These are phyloP conservation scores for Xylariales sp. DNA, from an alignment of 2,329 filamentous ascomycete species.

Conservation along the genomic window DNA sequence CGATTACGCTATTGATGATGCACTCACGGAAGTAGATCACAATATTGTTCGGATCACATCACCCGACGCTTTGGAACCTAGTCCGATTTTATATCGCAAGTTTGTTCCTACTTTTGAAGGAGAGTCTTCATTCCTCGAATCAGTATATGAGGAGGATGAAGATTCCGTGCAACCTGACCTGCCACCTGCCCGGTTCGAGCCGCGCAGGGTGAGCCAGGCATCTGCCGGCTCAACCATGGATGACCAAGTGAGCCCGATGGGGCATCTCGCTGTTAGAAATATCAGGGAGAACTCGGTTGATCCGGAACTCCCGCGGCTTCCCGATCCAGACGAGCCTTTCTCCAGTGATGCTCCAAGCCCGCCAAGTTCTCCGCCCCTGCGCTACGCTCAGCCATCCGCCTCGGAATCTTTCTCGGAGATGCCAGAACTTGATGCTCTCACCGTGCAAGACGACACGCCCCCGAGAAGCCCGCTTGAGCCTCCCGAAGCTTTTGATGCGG, in stretches of 20 bases:
- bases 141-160: conserved; percentile 24
- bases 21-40: conserved; percentile 19
- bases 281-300: conserved; percentile 38
- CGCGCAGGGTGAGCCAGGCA: conserved; percentile 17
- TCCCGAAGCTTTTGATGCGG: conserved; percentile 42
- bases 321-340: conserved; percentile 23
- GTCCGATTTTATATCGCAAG: conserved; percentile 9
- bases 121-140: conserved; percentile 24
- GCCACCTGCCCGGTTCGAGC: conserved; percentile 18
- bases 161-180: conserved; percentile 17
- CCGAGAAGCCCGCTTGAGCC: conserved; percentile 38
- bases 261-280: conserved; percentile 34
- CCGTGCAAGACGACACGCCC: conserved; percentile 33
- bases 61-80: conserved; percentile 12
- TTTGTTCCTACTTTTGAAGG: conserved; percentile 16
- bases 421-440: conserved; percentile 37
- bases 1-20: too few relatives aligned
- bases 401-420: conserved; percentile 41
- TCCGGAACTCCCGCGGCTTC: conserved; percentile 32
- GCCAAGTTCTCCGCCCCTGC: conserved; percentile 44
- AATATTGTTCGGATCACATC: conserved; percentile 21
- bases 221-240: conserved; percentile 34
- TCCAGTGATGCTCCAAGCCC: conserved; percentile 36
- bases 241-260: conserved; percentile 12
- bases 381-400: conserved; percentile 29